Evolutionary conservation across 805 yeast genomes (phyloP).

Genomic region (Kodamaea neixiangensis): DNA sequence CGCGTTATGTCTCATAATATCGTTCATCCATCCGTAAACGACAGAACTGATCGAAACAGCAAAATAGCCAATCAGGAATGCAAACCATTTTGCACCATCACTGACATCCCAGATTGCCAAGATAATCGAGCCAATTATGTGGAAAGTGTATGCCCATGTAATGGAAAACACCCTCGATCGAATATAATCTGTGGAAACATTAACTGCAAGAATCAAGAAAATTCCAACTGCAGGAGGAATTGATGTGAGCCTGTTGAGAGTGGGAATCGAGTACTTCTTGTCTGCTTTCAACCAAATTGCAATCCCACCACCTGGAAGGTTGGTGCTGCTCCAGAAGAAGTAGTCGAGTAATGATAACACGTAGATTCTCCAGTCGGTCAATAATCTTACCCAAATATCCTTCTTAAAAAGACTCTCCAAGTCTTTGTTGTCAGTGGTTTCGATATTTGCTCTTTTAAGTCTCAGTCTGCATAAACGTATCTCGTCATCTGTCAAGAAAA

Average conservation of each 20-base stretch:
- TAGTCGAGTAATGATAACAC: conserved; percentile 21
- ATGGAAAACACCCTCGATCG: conserved; percentile 14
- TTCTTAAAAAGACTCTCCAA: conserved; percentile 24
- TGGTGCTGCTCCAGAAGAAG: conserved; percentile 9
- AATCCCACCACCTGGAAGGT: conserved; percentile 4
- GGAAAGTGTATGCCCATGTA: conserved; percentile 20
- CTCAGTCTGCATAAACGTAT: conserved; percentile 50
- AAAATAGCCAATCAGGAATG: conserved; percentile 24
- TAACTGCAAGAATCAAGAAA: conserved; percentile 43
- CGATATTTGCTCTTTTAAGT: conserved; percentile 19
- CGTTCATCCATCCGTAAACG: conserved; percentile 26
- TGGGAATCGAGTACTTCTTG: conserved; percentile 40
- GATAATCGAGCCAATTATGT: conserved; percentile 21
- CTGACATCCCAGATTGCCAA: conserved; percentile 27
- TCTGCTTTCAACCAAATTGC: conserved; percentile 13
- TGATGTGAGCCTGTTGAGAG: conserved; percentile 51
- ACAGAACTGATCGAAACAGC: conserved; percentile 25
- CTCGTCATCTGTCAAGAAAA: conserved; percentile 57
- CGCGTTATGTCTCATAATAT: conserved; percentile 23
- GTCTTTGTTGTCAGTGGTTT: conserved; percentile 13
- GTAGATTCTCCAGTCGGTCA: conserved; percentile 34
- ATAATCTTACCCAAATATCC: conserved; percentile 26
- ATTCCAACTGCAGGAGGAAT: conserved; percentile 64
- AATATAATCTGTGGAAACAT: conserved; percentile 53
- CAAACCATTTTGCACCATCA: conserved; percentile 26